Evolutionary conservation across 768 basidiomycete genomes (phyloP).

Genomic region (Tulasnella sp.): DNA sequence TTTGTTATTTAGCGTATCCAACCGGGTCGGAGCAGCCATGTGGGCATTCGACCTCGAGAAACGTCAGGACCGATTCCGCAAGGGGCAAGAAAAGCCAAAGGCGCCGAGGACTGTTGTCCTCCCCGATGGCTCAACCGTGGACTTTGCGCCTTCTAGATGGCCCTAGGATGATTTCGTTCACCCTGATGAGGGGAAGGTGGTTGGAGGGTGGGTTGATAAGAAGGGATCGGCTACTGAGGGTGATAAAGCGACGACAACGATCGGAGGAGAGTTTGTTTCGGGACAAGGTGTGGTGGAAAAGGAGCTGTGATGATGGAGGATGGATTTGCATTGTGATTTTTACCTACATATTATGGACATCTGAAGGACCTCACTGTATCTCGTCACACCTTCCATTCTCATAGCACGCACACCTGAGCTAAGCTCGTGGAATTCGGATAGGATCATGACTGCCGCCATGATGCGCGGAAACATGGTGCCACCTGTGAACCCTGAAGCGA

Average conservation of each 20-base stretch:
- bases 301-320: too few species aligned
- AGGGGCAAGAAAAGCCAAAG: constrained; percentile 27
- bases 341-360: too few species aligned
- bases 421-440: too few species aligned
- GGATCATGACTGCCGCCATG: too few species aligned
- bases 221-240: too few species aligned
- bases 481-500: too few species aligned
- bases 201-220: constrained; percentile 6
- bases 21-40: constrained; percentile 88
- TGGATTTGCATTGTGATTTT: too few species aligned
- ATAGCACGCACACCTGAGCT: too few species aligned
- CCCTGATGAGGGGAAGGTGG: not conserved
- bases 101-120: constrained; percentile 2
- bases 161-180: not conserved
- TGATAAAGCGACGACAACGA: not conserved
- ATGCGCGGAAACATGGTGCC: too few species aligned
- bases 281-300: constrained; percentile 4
- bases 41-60: constrained; percentile 60
- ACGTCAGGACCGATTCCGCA: constrained; percentile 32
- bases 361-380: too few species aligned
- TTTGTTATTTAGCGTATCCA: constrained; percentile 71
- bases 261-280: not conserved
- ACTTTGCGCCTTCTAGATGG: not conserved
- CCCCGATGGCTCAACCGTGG: constrained; percentile 1
- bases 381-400: too few species aligned